Conservation (phyloP, 345 rosid species). For the Erysimum cheiranthoides region DNA sequence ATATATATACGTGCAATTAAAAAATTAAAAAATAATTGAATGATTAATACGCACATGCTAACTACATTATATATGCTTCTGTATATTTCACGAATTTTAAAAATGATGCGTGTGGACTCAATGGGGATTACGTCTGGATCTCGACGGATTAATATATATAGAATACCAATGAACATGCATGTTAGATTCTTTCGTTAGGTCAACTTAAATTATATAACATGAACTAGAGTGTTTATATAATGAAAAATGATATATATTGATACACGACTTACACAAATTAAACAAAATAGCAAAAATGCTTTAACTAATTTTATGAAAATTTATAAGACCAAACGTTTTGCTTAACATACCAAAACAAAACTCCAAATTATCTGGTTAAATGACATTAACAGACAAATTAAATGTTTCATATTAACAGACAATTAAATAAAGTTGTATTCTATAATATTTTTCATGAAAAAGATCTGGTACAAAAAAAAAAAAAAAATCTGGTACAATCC, state of each 20-base stretch:
- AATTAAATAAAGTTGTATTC: not conserved
- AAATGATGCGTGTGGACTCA: constrained; percentile 21
- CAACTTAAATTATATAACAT: constrained; percentile 31
- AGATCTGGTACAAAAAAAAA: not conserved
- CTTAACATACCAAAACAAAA: not conserved
- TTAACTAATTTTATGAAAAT: not conserved
- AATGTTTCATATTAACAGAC: not conserved
- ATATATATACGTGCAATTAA: not conserved
- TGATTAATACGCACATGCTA: constrained; percentile 32
- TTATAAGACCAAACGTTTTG: not conserved
- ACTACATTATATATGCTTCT: constrained; percentile 6
- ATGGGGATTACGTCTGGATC: constrained; percentile 35
- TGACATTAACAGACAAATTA: not conserved
- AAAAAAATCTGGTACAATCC: not conserved
- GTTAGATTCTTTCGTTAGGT: constrained; percentile 34
- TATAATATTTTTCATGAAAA: not conserved
- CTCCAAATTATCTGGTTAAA: not conserved
- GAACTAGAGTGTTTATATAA: constrained; percentile 1
- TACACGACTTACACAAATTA: not conserved
- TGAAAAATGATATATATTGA: constrained; percentile 1
- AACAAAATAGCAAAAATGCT: not conserved
- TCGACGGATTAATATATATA: constrained; percentile 27
- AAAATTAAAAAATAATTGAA: not conserved
- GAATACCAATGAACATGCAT: constrained; percentile 44
- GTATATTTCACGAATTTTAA: not conserved